phyloP scores from a whole-genome alignment of 2,329 filamentous ascomycete genomes.

The Paramyrothecium roridum region DNA sequence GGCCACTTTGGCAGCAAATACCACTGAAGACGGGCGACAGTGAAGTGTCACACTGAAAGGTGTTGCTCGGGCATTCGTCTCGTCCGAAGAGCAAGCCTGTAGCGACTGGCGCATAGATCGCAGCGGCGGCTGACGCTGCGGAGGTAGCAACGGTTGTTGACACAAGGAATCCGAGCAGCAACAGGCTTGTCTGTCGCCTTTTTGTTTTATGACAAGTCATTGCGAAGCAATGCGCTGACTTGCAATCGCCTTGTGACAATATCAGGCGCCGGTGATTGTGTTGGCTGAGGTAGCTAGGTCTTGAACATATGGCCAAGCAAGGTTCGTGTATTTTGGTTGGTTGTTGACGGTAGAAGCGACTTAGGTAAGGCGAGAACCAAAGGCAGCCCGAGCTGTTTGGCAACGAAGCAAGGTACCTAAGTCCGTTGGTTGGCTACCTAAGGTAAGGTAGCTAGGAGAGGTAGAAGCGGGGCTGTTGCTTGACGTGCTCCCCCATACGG shows the following conservation, averaged over 20 bases:
- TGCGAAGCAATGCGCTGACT: neutral
- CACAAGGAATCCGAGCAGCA: constrained; percentile 3
- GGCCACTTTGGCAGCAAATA: constrained; percentile 50
- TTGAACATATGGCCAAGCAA: too few species aligned
- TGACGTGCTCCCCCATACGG: constrained; percentile 4
- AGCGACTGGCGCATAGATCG: constrained; percentile 16
- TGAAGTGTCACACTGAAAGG: constrained; percentile 45
- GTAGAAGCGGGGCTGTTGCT: too few species aligned
- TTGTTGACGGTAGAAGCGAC: too few species aligned
- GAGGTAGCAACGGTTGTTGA: constrained; percentile 1
- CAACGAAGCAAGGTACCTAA: too few species aligned
- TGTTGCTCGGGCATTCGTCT: constrained; percentile 44
- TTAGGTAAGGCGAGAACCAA: too few species aligned
- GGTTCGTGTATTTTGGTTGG: too few species aligned
- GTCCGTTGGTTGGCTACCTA: too few species aligned
- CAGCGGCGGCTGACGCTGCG: constrained; percentile 2
- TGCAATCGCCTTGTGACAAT: too few species aligned
- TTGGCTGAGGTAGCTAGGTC: too few species aligned
- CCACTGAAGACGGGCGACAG: constrained; percentile 43
- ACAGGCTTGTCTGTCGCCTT: constrained; percentile 9
- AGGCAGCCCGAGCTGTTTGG: too few species aligned
- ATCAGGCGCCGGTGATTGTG: too few species aligned
- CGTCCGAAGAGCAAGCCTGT: constrained; percentile 16
- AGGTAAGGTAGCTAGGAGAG: too few species aligned
- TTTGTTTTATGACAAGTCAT: constrained; percentile 3